Base-by-base conservation (phyloP, 1,284 basidiomycete genomes). In the Rhodotorula glutinis region DNA sequence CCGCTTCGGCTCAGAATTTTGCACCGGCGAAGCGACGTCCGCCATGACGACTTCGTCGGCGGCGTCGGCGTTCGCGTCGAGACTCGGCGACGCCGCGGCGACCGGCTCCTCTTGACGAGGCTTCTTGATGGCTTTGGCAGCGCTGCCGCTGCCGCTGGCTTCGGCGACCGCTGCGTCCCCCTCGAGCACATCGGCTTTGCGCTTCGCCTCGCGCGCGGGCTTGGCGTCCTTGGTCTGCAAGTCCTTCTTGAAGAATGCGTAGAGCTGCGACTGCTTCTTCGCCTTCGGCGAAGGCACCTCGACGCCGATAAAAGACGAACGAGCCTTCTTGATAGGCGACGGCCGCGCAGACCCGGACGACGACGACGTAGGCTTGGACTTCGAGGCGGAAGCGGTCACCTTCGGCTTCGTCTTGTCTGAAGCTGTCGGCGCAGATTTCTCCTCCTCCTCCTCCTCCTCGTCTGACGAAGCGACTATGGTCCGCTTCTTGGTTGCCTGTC, bases 351-450 rank as follows among this genome's bases (percentile, higher is more conserved):
- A 27, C 7, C 27, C 4, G 27, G 44, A 47, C 14, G 29, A 17
- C 19, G 61, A 41, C 4, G 44, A 7, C 40, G n/a, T n/a, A n/a
- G 41, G 29, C 56, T 47, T 40, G 33, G 33, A 17, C 38, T 41
- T 13, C 4, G 27, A 1, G 52, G 56, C 30, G 23, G 53, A 40
- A 21, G 43, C 8, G 17, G 43, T 4, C 25, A 27, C 29, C 21
- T 11, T 25, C 27, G 19, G 7, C 61, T 51, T 57, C 54, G 14
- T 38, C 54, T 57, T 59, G 47, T 53, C 58, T 14, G 57, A 58
- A 4, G 57, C 44, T 1, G 38, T 23, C 30, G 62, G 56, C 14
- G 33, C 44, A 4, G 30, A 17, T 8, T 13, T 5, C 4, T 30
- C 40, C 16, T 13, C 14, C 4, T 30, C 40, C 30, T 30, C 49